These are phyloP conservation scores for Phaeosphaeriaceae sp. DNA, from an alignment of 2,329 filamentous ascomycete genomes.

Conservation along the genomic window DNA sequence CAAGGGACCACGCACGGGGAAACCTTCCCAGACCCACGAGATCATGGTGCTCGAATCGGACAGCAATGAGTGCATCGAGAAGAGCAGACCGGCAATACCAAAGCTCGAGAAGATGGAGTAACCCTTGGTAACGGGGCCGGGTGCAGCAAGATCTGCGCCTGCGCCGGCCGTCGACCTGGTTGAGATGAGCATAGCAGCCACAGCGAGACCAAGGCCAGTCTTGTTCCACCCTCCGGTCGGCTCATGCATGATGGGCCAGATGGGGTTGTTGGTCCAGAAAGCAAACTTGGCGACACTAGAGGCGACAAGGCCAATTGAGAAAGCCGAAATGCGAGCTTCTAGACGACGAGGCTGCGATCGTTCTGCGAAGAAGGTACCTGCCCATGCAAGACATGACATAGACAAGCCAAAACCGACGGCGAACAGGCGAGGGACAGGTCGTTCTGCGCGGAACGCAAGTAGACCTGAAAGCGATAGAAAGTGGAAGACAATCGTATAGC, in stretches of 20 bases:
- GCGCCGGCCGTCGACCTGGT: conserved; percentile 67
- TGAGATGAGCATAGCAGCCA: conserved; percentile 77
- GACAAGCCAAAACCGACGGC: conserved; percentile 80
- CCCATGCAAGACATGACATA: conserved; percentile 84
- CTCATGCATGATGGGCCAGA: conserved; percentile 93
- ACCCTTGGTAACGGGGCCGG: conserved; percentile 64
- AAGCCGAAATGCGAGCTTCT: conserved; percentile 82
- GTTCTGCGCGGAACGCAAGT: conserved; percentile 76
- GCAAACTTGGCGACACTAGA: conserved; percentile 93
- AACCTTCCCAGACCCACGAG: conserved; percentile 97
- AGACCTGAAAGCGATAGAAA: conserved; percentile 80
- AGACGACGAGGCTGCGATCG: conserved; percentile 75
- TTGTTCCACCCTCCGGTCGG: conserved; percentile 94
- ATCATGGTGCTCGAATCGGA: conserved; percentile 99
- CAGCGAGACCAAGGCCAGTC: conserved; percentile 75
- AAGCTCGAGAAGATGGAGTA: conserved; percentile 76
- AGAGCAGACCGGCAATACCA: conserved; percentile 83
- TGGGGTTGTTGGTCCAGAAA: conserved; percentile 91
- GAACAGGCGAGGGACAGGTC: conserved; percentile 79
- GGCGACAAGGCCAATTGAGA: conserved; percentile 79
- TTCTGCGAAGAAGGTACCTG: conserved; percentile 80
- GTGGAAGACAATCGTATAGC: conserved; percentile 74
- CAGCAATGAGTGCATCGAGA: conserved; percentile 87
- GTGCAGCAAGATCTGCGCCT: conserved; percentile 54
- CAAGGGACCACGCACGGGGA: conserved; percentile 85